Conservation (phyloP, 805 yeast genomes). For the Ogataea chonburiensis region DNA sequence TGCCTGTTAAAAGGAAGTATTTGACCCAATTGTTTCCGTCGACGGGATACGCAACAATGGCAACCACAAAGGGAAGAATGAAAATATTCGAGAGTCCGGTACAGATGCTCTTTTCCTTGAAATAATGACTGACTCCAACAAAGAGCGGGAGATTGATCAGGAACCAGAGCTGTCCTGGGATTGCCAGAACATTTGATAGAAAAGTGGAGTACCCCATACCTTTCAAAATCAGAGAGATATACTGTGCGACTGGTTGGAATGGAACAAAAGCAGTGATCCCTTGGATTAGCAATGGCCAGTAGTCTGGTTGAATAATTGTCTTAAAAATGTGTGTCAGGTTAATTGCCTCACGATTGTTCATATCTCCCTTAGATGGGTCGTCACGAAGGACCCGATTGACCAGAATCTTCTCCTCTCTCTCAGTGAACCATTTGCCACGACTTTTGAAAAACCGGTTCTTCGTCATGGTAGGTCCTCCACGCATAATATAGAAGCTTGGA, state of each 20-base stretch:
- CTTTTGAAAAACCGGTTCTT: conserved; percentile 31
- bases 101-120: conserved; percentile 50
- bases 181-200: conserved; percentile 47
- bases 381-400: conserved; percentile 59
- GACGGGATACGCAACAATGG: conserved; percentile 4
- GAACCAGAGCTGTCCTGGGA: conserved; percentile 43
- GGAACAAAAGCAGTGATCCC: conserved; percentile 42
- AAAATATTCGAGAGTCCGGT: conserved; percentile 49
- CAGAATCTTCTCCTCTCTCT: conserved; percentile 53
- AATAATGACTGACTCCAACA: conserved; percentile 34
- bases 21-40: conserved; percentile 18
- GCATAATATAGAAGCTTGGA: conserved; percentile 30
- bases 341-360: conserved; percentile 54
- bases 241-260: conserved; percentile 34
- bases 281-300: conserved; percentile 48
- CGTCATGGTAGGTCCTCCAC: conserved; percentile 21
- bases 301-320: conserved; percentile 44
- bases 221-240: conserved; percentile 47
- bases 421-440: conserved; percentile 49
- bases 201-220: conserved; percentile 50
- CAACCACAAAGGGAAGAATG: conserved; percentile 12
- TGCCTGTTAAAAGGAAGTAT: conserved; percentile 16
- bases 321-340: conserved; percentile 36
- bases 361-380: conserved; percentile 58
- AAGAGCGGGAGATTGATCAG: conserved; percentile 31